These are phyloP conservation scores for Tilletia caries DNA, from an alignment of 1,284 basidiomycete genomes.

Conservation along the genomic window DNA sequence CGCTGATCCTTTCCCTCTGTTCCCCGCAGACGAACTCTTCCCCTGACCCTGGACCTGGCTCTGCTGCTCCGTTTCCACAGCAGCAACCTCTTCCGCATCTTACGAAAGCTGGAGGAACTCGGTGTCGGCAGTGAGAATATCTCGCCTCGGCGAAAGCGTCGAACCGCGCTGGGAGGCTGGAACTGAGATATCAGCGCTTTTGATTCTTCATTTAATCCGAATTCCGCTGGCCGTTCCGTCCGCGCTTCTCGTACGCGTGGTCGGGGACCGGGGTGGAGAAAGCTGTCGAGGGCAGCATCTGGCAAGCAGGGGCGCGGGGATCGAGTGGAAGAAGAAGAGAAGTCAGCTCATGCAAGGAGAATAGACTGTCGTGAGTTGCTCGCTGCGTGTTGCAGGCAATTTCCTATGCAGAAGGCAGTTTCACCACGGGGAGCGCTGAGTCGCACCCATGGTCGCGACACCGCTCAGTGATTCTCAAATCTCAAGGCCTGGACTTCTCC, in stretches of 20 bases:
- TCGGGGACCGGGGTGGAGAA: neutral
- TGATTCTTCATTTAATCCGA: neutral
- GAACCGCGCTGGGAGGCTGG: neutral
- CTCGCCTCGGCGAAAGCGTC: constrained; percentile 56
- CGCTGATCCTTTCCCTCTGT: neutral
- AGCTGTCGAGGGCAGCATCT: neutral
- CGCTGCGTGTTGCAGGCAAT: too few species aligned
- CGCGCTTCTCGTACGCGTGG: neutral
- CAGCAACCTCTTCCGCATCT: constrained; percentile 18
- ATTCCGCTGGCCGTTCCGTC: too few species aligned
- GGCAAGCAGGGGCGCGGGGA: too few species aligned
- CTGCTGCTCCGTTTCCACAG: constrained; percentile 11
- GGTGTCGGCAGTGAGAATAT: constrained; percentile 75
- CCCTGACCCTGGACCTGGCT: neutral
- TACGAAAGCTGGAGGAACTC: constrained; percentile 66
- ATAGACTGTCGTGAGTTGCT: too few species aligned
- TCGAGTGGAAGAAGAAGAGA: too few species aligned
- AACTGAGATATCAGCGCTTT: neutral
- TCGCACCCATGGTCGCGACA: too few species aligned
- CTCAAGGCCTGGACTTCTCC: too few species aligned
- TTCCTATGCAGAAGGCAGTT: too few species aligned
- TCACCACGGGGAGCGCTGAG: too few species aligned
- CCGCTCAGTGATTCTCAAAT: too few species aligned
- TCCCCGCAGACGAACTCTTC: neutral
- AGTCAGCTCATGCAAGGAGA: too few species aligned